Conservation (phyloP, 192 early-diverging fungal genomes). For the Entomortierella lignicola region DNA sequence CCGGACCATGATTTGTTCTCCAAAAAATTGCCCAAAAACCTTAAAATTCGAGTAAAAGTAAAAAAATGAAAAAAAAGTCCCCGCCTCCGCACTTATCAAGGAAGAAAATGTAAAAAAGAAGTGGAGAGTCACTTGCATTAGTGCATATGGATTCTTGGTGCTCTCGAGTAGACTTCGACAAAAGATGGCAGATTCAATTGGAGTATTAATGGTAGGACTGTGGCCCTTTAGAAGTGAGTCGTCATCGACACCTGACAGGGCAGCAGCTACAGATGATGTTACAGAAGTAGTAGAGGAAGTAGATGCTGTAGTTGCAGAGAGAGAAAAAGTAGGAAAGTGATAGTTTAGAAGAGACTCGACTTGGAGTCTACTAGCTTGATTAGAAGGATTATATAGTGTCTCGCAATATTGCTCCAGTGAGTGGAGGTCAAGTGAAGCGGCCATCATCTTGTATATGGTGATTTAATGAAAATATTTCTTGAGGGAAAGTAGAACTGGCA, state of each 20-base stretch:
- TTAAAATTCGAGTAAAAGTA: conserved; percentile 7
- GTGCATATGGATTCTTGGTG: conserved; percentile 74
- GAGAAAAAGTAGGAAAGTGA: conserved; percentile 87
- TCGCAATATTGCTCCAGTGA: conserved; percentile 65
- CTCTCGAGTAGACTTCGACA: conserved; percentile 68
- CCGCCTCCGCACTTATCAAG: not conserved
- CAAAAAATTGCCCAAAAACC: conserved; percentile 19
- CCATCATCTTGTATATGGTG: conserved; percentile 29
- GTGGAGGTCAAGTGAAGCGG: conserved; percentile 51
- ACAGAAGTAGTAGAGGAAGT: not conserved
- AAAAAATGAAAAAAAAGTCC: not conserved
- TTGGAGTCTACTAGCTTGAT: conserved; percentile 67
- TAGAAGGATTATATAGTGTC: conserved; percentile 72
- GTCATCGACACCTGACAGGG: not conserved
- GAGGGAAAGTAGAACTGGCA: not conserved
- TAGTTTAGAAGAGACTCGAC: conserved; percentile 80
- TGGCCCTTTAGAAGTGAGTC: conserved; percentile 24
- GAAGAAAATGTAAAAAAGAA: not conserved
- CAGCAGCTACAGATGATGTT: conserved; percentile 7
- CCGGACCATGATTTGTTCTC: conserved; percentile 41
- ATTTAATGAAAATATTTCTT: not conserved
- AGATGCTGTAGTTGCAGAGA: conserved; percentile 51
- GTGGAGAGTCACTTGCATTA: conserved; percentile 57
- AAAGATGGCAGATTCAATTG: conserved; percentile 68
- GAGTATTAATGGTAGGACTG: conserved; percentile 59